Conservation (phyloP, 1,284 basidiomycete genomes). For the Microbotryomycetes sp. region DNA sequence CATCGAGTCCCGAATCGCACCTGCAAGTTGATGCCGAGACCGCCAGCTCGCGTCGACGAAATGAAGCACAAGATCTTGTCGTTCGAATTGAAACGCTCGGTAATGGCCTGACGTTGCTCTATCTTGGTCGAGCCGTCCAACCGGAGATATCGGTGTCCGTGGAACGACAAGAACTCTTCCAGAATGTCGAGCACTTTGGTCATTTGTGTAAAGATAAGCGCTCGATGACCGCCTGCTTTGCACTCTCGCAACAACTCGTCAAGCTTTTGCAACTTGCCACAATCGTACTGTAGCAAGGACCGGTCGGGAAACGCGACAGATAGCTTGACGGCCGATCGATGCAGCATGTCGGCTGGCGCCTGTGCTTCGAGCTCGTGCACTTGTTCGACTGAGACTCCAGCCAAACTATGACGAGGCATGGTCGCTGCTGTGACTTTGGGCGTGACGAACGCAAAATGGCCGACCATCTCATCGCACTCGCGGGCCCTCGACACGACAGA, state of each 20-base stretch:
- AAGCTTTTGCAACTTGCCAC: slow-evolving; percentile 87
- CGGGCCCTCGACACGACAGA: slow-evolving; percentile 58
- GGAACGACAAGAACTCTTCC: slow-evolving; percentile 85
- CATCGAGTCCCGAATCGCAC: background rate
- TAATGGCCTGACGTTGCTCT: slow-evolving; percentile 89
- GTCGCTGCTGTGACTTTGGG: slow-evolving; percentile 72
- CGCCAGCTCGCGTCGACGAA: slow-evolving; percentile 84
- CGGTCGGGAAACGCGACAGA: slow-evolving; percentile 92
- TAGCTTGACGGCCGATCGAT: slow-evolving; percentile 67
- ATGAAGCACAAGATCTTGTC: slow-evolving; percentile 87
- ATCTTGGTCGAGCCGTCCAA: slow-evolving; percentile 93
- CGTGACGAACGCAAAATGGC: slow-evolving; percentile 75
- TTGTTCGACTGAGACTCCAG: slow-evolving; percentile 43
- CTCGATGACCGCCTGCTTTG: slow-evolving; percentile 78
- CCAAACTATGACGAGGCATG: slow-evolving; percentile 56
- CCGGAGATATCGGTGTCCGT: slow-evolving; percentile 86
- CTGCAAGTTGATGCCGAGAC: slow-evolving; percentile 77
- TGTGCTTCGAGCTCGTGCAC: slow-evolving; percentile 38
- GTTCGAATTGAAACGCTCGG: slow-evolving; percentile 94
- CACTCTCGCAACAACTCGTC: slow-evolving; percentile 69
- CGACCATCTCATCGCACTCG: slow-evolving; percentile 53
- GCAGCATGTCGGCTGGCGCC: slow-evolving; percentile 50
- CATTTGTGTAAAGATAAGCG: slow-evolving; percentile 97
- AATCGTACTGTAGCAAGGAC: slow-evolving; percentile 87
- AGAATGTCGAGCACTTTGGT: slow-evolving; percentile 88